Evolutionary conservation across 2,329 filamentous ascomycete species (phyloP), one percentile per base, ranked within the genome.

Genomic region (Neofusicoccum ribis): DNA sequence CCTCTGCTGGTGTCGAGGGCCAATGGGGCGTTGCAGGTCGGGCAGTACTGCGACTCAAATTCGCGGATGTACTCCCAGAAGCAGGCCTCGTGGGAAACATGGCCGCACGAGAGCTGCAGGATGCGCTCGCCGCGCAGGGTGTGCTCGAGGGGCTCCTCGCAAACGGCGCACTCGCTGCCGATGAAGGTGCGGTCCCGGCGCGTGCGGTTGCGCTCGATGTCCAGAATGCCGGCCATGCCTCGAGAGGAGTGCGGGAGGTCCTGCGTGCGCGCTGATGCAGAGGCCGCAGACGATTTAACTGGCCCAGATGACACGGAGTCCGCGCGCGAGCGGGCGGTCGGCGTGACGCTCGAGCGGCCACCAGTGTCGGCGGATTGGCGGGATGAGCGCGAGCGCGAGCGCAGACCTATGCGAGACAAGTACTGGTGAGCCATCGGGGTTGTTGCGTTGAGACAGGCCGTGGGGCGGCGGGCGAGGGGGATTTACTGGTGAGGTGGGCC

Each of bases 31-130:
- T 97, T 91, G 79, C 95, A 99, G 69, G 91, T 91, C 34, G 95
- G 95, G 79, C 95, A 99, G 73, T 92, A 93, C 73, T 98, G 93
- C 62, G 91, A 91, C 70, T 98, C 93, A 66, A 94, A 91, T 74
- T 97, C 94, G 73, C 92, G 91, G 72, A 99, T 96, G 76, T 96
- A 97, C 79, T 99, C 95, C 80, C 98, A 98, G 76, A 99, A 98
- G 80, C 95, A 99, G 41, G 94, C 95, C 78, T 98, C 95, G 76
- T 99, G 95, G 11, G 94, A 93, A 67, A 99, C 94, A 79, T 99
- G 95, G n/a, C 89, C 87, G 79, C 95, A 99, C 5, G 93, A 96
- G 73, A 99, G 95, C 76, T 98, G 95, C 63, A 99, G 83, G 67
- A 99, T 93, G 70, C 93, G 89, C 81, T 99, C 95, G 66, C 95